A percentile compares a stretch with the other conserved stretches of the same genome.
These are phyloP conservation scores for Fusarium poae DNA, from an alignment of 2,329 filamentous ascomycete genomes.

Conservation along the genomic window DNA sequence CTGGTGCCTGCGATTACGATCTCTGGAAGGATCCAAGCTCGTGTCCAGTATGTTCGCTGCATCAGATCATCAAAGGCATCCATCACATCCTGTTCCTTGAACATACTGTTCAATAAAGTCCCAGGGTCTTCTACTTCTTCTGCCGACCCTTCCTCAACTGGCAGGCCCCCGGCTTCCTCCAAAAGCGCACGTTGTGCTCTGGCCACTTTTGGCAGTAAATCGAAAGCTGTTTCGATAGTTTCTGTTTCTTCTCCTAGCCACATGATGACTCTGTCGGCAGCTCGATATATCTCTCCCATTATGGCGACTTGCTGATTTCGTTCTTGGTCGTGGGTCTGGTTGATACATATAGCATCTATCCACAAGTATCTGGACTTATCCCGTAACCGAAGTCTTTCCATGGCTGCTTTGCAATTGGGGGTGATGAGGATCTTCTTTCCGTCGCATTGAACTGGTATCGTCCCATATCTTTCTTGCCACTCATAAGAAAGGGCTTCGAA, in stretches of 20 bases:
- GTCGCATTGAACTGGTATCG: background rate
- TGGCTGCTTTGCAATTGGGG: background rate
- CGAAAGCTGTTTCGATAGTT: fast-evolving
- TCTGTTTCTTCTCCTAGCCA: background rate
- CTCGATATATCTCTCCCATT: background rate
- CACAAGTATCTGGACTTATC: background rate
- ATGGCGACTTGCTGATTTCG: background rate
- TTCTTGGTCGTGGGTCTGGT: background rate
- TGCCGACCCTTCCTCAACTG: fast-evolving
- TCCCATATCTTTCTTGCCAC: background rate
- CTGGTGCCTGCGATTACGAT: background rate
- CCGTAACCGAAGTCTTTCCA: background rate
- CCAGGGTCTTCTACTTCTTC: background rate
- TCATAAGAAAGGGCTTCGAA: background rate
- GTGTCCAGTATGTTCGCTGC: background rate
- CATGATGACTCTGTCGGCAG: background rate
- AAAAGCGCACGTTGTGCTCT: background rate
- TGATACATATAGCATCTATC: background rate
- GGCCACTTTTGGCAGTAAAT: background rate
- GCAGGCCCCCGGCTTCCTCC: fast-evolving
- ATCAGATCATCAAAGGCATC: background rate
- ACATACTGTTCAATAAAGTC: background rate
- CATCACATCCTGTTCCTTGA: background rate
- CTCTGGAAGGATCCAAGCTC: background rate
- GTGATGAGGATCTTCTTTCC: background rate